These are phyloP conservation scores for Rhamnella rubrinervis DNA, from an alignment of 331 rosid genomes.

Conservation along the genomic window DNA sequence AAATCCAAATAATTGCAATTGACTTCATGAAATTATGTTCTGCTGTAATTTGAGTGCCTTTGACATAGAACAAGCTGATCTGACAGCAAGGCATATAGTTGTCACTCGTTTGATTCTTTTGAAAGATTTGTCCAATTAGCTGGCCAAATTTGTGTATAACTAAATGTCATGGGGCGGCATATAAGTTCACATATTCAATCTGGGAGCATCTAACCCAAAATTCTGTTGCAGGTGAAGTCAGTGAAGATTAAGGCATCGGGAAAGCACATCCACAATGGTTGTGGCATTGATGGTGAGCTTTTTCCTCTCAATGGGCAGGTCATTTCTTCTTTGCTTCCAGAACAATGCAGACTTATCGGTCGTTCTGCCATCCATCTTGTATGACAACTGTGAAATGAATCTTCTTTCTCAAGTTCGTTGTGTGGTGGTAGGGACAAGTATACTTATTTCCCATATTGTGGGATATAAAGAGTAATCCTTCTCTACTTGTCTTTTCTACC, in stretches of 20 bases:
- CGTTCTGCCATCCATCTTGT: conserved; percentile 45
- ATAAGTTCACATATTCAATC: neutral
- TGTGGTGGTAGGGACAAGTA: conserved; percentile 39
- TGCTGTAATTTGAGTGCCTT: conserved; percentile 6
- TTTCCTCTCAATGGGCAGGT: conserved; percentile 87
- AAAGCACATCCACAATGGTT: conserved; percentile 84
- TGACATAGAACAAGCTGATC: conserved; percentile 20
- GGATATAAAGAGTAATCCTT: conserved; percentile 24
- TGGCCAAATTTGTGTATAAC: neutral
- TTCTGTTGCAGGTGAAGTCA: conserved; percentile 68
- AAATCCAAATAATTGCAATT: neutral
- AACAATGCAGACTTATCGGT: conserved; percentile 98
- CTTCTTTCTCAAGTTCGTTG: conserved; percentile 42
- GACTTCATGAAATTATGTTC: neutral
- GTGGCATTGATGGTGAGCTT: conserved; percentile 99
- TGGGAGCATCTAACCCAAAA: conserved; percentile 19
- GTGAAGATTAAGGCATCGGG: conserved; percentile 80
- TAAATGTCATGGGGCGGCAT: neutral
- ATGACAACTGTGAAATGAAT: conserved; percentile 45
- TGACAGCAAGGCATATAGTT: conserved; percentile 1
- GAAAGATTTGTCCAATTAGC: neutral
- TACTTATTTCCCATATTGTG: conserved; percentile 26
- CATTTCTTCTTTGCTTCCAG: conserved; percentile 85
- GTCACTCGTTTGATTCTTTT: conserved; percentile 16
- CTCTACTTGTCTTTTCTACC: conserved; percentile 29